phyloP scores from a whole-genome alignment of 2,329 filamentous ascomycete species.

The Alternaria alternata region DNA sequence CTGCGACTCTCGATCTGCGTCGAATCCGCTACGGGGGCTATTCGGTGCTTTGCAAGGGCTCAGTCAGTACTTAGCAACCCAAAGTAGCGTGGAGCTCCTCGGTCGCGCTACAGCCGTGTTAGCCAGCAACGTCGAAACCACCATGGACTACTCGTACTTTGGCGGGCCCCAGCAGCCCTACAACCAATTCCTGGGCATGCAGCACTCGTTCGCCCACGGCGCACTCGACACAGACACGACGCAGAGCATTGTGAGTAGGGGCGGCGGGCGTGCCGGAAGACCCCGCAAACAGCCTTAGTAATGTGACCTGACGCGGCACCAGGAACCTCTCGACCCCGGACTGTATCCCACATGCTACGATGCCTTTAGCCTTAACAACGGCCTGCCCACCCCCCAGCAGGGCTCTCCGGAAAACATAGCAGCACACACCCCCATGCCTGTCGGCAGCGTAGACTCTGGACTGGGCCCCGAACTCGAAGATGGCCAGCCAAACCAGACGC shows the following conservation, averaged over 20 bases:
- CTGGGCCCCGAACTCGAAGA: conserved; percentile 52
- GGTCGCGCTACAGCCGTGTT: not conserved
- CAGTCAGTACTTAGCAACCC: not conserved
- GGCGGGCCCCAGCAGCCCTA: conserved; percentile 56
- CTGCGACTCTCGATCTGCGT: not conserved
- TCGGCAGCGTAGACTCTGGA: conserved; percentile 55
- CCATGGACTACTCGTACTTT: conserved; percentile 68
- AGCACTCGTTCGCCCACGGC: conserved; percentile 44
- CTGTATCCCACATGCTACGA: conserved; percentile 39
- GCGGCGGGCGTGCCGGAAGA: not conserved
- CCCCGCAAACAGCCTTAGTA: conserved; percentile 26
- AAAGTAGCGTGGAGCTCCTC: not conserved
- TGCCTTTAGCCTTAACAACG: conserved; percentile 40
- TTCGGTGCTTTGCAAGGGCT: not conserved
- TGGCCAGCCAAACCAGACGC: conserved; percentile 38
- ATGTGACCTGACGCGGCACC: conserved; percentile 17
- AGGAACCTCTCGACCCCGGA: conserved; percentile 57
- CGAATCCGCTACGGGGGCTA: not conserved
- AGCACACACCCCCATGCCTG: conserved; percentile 42
- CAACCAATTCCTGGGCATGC: conserved; percentile 57
- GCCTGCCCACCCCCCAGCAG: conserved; percentile 38
- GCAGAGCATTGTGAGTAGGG: conserved; percentile 41
- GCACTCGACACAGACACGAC: conserved; percentile 51
- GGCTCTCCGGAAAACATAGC: conserved; percentile 43
- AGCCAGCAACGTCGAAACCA: conserved; percentile 1